A percentile compares a stretch with the other conserved stretches of the same genome.
Conservation (phyloP, 306 rosid species). For the Begonia peltatifolia region DNA sequence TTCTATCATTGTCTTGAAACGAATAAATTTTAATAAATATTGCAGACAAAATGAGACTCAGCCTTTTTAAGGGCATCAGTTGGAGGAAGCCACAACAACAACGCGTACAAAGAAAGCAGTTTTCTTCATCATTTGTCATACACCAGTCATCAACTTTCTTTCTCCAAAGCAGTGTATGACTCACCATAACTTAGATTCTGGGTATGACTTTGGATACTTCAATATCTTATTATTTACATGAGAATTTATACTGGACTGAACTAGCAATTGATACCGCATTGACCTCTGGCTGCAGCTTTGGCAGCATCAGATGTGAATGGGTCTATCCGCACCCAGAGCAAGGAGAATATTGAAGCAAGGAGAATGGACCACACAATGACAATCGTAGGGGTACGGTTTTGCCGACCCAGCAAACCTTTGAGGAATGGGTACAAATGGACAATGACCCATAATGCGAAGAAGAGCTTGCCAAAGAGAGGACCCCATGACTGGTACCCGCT, state of each 20-base stretch:
- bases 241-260: not conserved
- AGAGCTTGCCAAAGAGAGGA: too few species aligned
- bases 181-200: too few species aligned
- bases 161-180: too few species aligned
- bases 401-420: constrained; percentile 87
- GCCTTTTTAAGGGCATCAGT: too few species aligned
- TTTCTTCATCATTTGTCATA: too few species aligned
- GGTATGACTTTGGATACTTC: constrained; percentile 8
- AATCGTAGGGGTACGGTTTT: constrained; percentile 81
- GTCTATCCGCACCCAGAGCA: constrained; percentile 87
- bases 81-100: too few species aligned
- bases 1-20: too few species aligned
- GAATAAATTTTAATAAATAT: too few species aligned
- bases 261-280: constrained; percentile 73
- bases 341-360: constrained; percentile 84
- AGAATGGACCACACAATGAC: constrained; percentile 88
- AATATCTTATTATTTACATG: constrained; percentile 34
- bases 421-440: constrained; percentile 91
- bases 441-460: constrained; percentile 85
- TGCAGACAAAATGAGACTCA: too few species aligned
- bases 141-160: too few species aligned
- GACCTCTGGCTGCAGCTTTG: constrained; percentile 36
- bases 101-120: too few species aligned
- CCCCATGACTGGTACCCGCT: constrained; percentile 97
- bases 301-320: constrained; percentile 42